phyloP scores from a whole-genome alignment of 306 rosid species.

The Ormosia emarginata region DNA sequence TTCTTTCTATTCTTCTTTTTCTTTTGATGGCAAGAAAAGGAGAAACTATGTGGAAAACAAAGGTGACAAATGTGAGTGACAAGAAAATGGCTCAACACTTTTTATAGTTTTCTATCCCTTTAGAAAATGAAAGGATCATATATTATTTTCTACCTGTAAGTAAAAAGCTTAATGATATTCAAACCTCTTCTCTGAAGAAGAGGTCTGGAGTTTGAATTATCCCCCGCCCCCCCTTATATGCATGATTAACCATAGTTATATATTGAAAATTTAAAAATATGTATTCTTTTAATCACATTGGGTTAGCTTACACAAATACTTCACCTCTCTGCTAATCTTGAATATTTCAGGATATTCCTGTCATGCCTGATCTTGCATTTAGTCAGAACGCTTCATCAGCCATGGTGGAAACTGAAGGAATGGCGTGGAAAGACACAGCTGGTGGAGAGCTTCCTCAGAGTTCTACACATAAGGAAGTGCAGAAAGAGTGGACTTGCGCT shows the following conservation, averaged over 20 bases:
- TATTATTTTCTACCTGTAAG: background rate
- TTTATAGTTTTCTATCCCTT: background rate
- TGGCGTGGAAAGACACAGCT: background rate
- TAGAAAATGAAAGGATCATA: background rate
- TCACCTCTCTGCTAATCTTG: constrained; percentile 10
- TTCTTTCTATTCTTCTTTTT: background rate
- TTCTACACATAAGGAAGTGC: constrained; percentile 23
- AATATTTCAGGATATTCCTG: constrained; percentile 28
- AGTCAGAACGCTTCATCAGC: constrained; percentile 11
- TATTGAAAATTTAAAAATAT: background rate
- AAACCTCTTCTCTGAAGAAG: background rate
- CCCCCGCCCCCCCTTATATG: background rate
- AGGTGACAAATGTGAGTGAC: background rate
- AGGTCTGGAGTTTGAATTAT: background rate
- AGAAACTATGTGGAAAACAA: background rate
- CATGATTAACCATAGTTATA: background rate
- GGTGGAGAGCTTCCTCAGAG: constrained; percentile 15
- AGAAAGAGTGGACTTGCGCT: constrained; percentile 50
- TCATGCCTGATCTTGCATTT: background rate
- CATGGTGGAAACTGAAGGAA: background rate
- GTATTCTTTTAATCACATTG: background rate
- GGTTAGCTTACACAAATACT: background rate
- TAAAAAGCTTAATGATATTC: background rate
- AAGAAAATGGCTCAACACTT: background rate
- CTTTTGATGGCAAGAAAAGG: background rate